These are phyloP conservation scores for Tetraselmis striata DNA, from an alignment of 139 green algal species.

Conservation along the genomic window DNA sequence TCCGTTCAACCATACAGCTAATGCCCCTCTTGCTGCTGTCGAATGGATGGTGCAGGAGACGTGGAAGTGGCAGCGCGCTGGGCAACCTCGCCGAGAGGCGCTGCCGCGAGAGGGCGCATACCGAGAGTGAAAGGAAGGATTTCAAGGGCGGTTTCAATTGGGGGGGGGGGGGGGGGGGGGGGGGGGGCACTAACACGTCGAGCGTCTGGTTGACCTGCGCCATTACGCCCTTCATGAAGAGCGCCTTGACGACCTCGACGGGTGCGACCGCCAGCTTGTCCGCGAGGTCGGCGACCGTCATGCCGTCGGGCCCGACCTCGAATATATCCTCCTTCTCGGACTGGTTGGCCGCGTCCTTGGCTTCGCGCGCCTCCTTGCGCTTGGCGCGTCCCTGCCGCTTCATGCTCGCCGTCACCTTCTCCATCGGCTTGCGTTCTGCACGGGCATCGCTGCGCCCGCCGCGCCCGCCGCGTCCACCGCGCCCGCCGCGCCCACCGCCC, in stretches of 20 bases:
- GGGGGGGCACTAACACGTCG: background rate
- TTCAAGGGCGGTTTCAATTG: too few relatives aligned
- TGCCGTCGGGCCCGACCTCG: conserved; percentile 81
- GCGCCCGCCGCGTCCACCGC: background rate
- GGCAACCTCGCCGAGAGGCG: too few relatives aligned
- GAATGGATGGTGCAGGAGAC: too few relatives aligned
- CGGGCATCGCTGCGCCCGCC: too few relatives aligned
- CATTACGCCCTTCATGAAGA: conserved; percentile 97
- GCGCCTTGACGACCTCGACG: conserved; percentile 76
- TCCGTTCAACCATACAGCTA: too few relatives aligned
- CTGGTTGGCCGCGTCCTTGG: conserved; percentile 20
- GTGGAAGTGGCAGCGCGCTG: too few relatives aligned
- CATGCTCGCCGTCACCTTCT: conserved; percentile 20
- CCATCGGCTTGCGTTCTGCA: background rate
- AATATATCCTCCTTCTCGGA: conserved; percentile 84
- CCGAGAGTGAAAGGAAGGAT: too few relatives aligned
- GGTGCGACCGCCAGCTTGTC: conserved; percentile 63
- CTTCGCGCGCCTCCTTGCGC: conserved; percentile 39
- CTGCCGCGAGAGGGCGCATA: too few relatives aligned
- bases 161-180: too few relatives aligned
- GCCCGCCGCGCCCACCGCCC: too few relatives aligned
- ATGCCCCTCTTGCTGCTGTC: too few relatives aligned
- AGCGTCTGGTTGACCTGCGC: conserved; percentile 75
- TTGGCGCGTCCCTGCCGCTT: conserved; percentile 36
- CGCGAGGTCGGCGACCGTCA: conserved; percentile 79